Conservation (phyloP, 495 filamentous ascomycete species). For the Lichina pygmaea region DNA sequence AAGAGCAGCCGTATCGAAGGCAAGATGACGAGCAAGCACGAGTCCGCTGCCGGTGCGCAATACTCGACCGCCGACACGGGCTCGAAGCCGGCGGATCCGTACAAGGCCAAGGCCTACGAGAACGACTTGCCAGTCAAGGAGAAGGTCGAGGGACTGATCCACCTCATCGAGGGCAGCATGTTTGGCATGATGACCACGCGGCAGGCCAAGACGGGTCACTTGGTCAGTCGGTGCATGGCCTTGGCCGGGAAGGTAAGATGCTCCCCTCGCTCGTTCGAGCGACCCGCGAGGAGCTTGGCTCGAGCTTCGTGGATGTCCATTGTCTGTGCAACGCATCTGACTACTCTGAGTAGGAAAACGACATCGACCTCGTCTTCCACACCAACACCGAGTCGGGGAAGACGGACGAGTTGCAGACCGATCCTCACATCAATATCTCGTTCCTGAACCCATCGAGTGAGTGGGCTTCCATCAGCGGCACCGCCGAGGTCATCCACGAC, state of each 20-base stretch:
- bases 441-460: constrained; percentile 55
- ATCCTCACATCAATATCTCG: constrained; percentile 60
- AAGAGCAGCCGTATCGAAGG: background rate
- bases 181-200: constrained; percentile 57
- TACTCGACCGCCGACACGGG: constrained; percentile 2
- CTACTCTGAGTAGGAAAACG: constrained; percentile 35
- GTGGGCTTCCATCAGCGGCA: constrained; percentile 64
- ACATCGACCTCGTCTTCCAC: constrained; percentile 76
- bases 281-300: background rate
- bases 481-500: constrained; percentile 38
- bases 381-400: constrained; percentile 86
- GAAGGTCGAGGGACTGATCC: constrained; percentile 49
- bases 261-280: background rate
- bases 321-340: background rate
- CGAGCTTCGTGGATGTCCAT: background rate
- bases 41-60: background rate
- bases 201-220: constrained; percentile 24
- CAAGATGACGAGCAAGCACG: background rate
- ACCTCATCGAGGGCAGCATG: constrained; percentile 42
- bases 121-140: constrained; percentile 33
- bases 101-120: constrained; percentile 45
- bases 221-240: constrained; percentile 75
- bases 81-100: constrained; percentile 44
- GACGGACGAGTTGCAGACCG: constrained; percentile 49
- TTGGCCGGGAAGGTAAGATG: constrained; percentile 46